phyloP scores from a whole-genome alignment of 75 land plant species.

The Selaginella tamariscina region DNA sequence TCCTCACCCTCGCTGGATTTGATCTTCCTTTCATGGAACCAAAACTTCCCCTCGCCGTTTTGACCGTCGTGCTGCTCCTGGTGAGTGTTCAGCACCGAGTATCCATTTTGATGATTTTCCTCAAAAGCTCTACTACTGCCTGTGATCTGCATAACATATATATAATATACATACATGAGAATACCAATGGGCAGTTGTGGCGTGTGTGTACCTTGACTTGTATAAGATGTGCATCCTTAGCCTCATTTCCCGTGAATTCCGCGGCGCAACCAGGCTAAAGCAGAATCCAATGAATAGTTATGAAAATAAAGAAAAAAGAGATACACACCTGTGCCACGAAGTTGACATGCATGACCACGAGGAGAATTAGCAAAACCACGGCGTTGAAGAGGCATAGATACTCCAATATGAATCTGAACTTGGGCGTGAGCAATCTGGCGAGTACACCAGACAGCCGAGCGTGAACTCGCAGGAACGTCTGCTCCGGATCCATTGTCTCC shows the following conservation, averaged over 20 bases:
- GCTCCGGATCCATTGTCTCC: slow-evolving; percentile 88
- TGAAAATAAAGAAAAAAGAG: slow-evolving; percentile 1
- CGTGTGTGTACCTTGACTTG: slow-evolving; percentile 62
- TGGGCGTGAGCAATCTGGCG: slow-evolving; percentile 55
- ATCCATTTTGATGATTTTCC: not conserved
- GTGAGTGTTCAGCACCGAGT: not conserved
- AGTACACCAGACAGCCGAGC: slow-evolving; percentile 84
- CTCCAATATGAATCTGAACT: slow-evolving; percentile 56
- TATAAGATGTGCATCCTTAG: slow-evolving; percentile 57
- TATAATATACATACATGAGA: no score
- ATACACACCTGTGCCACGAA: slow-evolving; percentile 82
- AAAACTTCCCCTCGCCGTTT: not conserved
- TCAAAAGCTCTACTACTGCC: not conserved
- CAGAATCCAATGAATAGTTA: not conserved
- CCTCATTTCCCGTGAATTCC: slow-evolving; percentile 43
- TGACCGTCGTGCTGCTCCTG: not conserved
- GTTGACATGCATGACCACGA: slow-evolving; percentile 97
- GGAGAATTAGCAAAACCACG: slow-evolving; percentile 49
- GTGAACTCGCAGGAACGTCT: slow-evolving; percentile 92
- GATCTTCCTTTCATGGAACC: slow-evolving; percentile 5
- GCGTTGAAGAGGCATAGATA: slow-evolving; percentile 60
- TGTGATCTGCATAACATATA: not conserved
- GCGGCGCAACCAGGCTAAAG: slow-evolving; percentile 73
- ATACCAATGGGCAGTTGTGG: no score
- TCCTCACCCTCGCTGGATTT: not conserved